These are phyloP conservation scores for Phytophthora syringae DNA, from an alignment of 352 stramenopile genomes.

Conservation along the genomic window DNA sequence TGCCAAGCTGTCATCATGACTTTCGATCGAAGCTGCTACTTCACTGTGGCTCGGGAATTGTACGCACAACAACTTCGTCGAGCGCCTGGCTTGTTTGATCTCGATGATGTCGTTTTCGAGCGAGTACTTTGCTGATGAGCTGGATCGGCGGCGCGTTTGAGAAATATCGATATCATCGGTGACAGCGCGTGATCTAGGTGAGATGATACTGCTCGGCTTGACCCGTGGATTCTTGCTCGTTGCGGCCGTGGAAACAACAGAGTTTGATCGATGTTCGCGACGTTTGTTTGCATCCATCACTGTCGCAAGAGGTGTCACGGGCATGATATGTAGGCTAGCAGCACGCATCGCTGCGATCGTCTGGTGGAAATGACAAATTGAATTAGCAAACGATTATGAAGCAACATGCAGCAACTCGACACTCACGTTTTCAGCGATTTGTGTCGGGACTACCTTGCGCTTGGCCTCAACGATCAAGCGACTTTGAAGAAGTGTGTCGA, in stretches of 20 bases:
- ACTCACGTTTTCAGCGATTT: constrained; percentile 54
- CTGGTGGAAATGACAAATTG: constrained; percentile 20
- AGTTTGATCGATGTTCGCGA: constrained; percentile 15
- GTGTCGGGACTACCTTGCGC: constrained; percentile 50
- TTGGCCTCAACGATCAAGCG: constrained; percentile 73
- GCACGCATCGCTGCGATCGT: constrained; percentile 56
- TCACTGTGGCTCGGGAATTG: constrained; percentile 25
- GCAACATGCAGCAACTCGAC: not conserved
- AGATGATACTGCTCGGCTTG: constrained; percentile 37
- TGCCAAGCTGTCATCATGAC: constrained; percentile 13
- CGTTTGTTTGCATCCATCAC: not conserved
- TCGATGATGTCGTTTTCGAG: not conserved
- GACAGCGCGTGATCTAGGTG: constrained; percentile 23
- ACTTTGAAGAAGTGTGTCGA: constrained; percentile 56
- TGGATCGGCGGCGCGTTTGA: constrained; percentile 1
- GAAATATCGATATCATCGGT: constrained; percentile 12
- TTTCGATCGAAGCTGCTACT: not conserved
- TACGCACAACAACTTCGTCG: constrained; percentile 10
- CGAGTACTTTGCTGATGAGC: not conserved
- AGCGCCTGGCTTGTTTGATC: not conserved
- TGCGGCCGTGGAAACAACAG: not conserved
- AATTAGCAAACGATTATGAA: not conserved
- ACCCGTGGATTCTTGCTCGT: constrained; percentile 8
- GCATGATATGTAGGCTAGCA: constrained; percentile 31
- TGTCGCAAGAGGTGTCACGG: not conserved